Percentiles rank a stretch among this genome's conserved stretches.
Conservation (phyloP, 192 early-diverging fungal species). For the Backusella australiensis region DNA sequence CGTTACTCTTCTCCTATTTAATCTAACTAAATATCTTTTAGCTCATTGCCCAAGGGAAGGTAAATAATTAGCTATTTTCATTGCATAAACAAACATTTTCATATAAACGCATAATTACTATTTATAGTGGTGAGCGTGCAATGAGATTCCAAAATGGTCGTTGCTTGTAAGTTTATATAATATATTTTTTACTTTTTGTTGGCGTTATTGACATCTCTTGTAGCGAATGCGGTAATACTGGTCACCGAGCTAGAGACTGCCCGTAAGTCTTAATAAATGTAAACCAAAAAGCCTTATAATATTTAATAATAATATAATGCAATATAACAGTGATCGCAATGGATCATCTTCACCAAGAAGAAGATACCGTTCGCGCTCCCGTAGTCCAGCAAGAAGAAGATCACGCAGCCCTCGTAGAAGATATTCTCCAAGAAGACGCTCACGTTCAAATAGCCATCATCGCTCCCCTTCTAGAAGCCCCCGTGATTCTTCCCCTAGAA, state of each 20-base stretch:
- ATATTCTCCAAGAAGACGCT: constrained; percentile 3
- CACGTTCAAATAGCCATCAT: not conserved
- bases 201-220: not conserved
- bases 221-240: constrained; percentile 35
- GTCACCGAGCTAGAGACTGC: constrained; percentile 31
- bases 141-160: constrained; percentile 27
- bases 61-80: not conserved
- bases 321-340: not conserved
- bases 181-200: not conserved
- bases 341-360: constrained; percentile 8
- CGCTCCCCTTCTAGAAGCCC: not conserved
- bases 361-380: constrained; percentile 4
- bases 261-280: constrained; percentile 24
- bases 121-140: constrained; percentile 32
- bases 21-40: not conserved
- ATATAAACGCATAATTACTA: not conserved
- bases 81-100: not conserved
- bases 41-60: constrained; percentile 22
- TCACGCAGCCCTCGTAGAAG: constrained; percentile 14
- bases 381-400: not conserved
- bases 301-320: not conserved
- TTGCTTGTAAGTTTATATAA: constrained; percentile 31
- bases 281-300: not conserved
- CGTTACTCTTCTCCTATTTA: not conserved
- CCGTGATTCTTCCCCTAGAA: not conserved